A percentile compares a stretch with the other conserved stretches of the same genome.
phyloP scores from a whole-genome alignment of 306 rosid species.

The Purshia tridentata region DNA sequence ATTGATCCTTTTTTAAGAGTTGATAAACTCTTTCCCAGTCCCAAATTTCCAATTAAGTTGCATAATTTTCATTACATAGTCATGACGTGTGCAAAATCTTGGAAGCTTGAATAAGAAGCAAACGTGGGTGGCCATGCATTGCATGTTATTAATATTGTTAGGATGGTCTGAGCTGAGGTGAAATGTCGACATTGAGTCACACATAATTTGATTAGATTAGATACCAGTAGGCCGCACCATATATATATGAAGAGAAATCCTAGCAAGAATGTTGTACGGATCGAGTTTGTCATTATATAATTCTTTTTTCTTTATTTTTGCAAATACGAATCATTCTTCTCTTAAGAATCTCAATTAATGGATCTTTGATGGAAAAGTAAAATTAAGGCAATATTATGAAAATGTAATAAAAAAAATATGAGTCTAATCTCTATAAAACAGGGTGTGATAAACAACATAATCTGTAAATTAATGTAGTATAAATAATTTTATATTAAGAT shows the following conservation, averaged over 20 bases:
- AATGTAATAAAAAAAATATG: too few relatives aligned
- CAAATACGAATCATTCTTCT: too few relatives aligned
- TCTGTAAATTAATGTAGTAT: too few relatives aligned
- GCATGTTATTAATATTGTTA: neutral
- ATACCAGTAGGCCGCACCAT: neutral
- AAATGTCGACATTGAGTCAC: constrained; percentile 12
- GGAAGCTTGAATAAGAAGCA: constrained; percentile 10
- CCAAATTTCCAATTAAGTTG: neutral
- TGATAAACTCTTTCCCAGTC: too few relatives aligned
- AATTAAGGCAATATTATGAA: too few relatives aligned
- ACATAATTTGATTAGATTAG: neutral
- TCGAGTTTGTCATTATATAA: neutral
- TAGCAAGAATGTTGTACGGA: neutral
- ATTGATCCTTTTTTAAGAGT: too few relatives aligned
- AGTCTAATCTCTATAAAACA: too few relatives aligned
- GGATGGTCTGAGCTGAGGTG: constrained; percentile 1
- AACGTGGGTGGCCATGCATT: neutral
- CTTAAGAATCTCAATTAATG: too few relatives aligned
- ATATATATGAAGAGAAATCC: neutral
- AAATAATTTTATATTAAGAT: too few relatives aligned
- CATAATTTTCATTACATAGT: neutral
- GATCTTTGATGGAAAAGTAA: too few relatives aligned
- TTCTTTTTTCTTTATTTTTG: too few relatives aligned
- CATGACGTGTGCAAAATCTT: neutral
- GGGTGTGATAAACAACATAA: too few relatives aligned